A percentile compares a stretch with the other conserved stretches of the same genome.
phyloP scores from a whole-genome alignment of 78 protist species.

The Dictyostelium brefeldianum region DNA sequence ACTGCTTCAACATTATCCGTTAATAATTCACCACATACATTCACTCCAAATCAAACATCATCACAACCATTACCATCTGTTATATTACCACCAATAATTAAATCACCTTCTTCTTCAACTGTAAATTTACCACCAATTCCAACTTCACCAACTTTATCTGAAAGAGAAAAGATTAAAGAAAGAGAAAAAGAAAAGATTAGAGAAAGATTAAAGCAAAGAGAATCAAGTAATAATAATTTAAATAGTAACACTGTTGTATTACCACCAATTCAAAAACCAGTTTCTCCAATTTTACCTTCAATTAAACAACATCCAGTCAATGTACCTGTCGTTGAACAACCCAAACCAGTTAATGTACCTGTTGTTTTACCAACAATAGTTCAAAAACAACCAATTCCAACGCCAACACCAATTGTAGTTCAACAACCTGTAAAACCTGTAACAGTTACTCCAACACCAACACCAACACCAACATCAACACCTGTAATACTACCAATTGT shows the following conservation, averaged over 20 bases:
- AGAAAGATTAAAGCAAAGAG: slow-evolving; percentile 70
- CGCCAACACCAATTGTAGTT: background rate
- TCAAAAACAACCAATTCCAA: background rate
- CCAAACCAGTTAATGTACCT: no score
- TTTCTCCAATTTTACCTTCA: background rate
- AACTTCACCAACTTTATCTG: slow-evolving; percentile 28
- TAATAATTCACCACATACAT: background rate
- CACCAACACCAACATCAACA: background rate
- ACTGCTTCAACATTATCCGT: background rate
- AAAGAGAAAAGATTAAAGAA: slow-evolving; percentile 68
- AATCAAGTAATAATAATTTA: slow-evolving; percentile 7
- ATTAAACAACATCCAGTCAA: background rate
- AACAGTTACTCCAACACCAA: slow-evolving; percentile 12
- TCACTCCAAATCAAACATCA: background rate
- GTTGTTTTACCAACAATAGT: background rate
- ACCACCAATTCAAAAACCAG: slow-evolving; percentile 27
- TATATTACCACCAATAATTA: background rate
- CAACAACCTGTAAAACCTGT: background rate
- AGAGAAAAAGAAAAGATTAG: slow-evolving; percentile 79
- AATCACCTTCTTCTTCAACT: no score
- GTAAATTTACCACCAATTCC: slow-evolving; percentile 17
- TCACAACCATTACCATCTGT: background rate
- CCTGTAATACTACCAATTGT: background rate
- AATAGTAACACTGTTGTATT: background rate
- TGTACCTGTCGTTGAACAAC: no score